Base-by-base conservation (phyloP, 2,329 filamentous ascomycete species). In the Aspergillus arachidicola region DNA sequence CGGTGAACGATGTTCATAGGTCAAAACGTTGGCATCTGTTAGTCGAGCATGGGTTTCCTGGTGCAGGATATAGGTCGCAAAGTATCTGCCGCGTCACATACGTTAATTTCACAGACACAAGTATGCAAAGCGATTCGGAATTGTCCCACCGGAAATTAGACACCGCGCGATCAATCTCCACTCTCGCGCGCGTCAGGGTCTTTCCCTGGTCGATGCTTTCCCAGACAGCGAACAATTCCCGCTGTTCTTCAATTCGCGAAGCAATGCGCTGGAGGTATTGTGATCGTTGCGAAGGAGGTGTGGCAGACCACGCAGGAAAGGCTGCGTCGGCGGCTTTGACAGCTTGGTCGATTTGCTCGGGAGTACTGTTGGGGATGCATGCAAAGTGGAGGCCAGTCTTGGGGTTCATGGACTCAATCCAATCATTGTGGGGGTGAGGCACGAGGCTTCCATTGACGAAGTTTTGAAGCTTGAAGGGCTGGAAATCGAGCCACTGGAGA, bases 1-100 rank as follows among this genome's bases (percentile, higher is more conserved):
- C 1, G 67, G 66, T 0, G 67, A 69, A n/a, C 67, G 64, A 16
- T 69, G 66, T 54, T 69, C 67, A 41, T 69, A 69, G 6, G 66
- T 67, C n/a, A 64, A 56, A 16, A 62, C 30, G 45, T 64, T 60
- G 28, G 57, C 51, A 19, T 58, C 63, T 7, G 63, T 62, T 57
- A 57, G 62, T 21, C 63, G 59, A 19, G 63, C 60, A 26, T 36
- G 55, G 21, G 63, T 62, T 7, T 54, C 36, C 28, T 64, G 63
- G 36, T 64, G 56, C 2, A 59, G 57, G 34, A 64, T 64, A 30
- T 62, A 64, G 1, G 63, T 53, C n/a, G 63, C 56, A 23, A 64
- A 64, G 45, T 64, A 63, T 21, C 61, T 63, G 32, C 2, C 14
- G 11, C 12, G 2, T 23, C 1, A 9, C 16, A 23, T 12, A 23